These are phyloP conservation scores for Didymellaceae sp. DNA, from an alignment of 2,329 filamentous ascomycete species.

Conservation along the genomic window DNA sequence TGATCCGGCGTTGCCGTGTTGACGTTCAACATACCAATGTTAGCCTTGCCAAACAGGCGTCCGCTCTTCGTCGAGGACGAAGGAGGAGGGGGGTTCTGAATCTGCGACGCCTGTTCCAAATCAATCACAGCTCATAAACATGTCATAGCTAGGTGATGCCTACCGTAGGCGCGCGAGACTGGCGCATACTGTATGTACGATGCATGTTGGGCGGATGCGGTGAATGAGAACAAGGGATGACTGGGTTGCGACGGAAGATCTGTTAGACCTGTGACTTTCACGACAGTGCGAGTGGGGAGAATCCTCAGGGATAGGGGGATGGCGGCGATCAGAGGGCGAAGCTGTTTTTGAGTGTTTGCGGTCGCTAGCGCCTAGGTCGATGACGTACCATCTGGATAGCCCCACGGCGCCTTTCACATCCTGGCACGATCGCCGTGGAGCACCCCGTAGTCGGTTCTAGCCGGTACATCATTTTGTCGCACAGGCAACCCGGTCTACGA, in stretches of 20 bases:
- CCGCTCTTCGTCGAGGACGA: conserved; percentile 89
- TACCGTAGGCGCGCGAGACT: conserved; percentile 85
- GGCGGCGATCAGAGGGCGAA: conserved; percentile 13
- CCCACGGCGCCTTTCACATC: conserved; percentile 11
- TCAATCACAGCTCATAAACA: background rate
- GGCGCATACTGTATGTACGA: conserved; percentile 88
- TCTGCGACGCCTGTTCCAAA: conserved; percentile 69
- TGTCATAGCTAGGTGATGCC: background rate
- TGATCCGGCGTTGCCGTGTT: background rate
- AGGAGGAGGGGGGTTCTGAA: conserved; percentile 92
- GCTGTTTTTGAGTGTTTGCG: conserved; percentile 21
- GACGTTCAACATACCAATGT: conserved; percentile 70
- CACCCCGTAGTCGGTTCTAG: conserved; percentile 15
- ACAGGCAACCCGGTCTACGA: conserved; percentile 18
- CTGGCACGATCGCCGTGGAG: conserved; percentile 17
- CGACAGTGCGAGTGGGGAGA: background rate
- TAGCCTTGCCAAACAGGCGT: conserved; percentile 84
- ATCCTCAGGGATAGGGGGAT: conserved; percentile 10
- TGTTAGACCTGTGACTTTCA: conserved; percentile 1
- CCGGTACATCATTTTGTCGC: conserved; percentile 19
- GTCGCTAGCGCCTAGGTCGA: conserved; percentile 15
- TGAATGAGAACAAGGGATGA: background rate
- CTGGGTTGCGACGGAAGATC: background rate
- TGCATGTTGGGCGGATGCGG: conserved; percentile 69
- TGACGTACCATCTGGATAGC: conserved; percentile 13